These are phyloP conservation scores for Ustilago sp. DNA, from an alignment of 1,284 basidiomycete genomes.

Conservation along the genomic window DNA sequence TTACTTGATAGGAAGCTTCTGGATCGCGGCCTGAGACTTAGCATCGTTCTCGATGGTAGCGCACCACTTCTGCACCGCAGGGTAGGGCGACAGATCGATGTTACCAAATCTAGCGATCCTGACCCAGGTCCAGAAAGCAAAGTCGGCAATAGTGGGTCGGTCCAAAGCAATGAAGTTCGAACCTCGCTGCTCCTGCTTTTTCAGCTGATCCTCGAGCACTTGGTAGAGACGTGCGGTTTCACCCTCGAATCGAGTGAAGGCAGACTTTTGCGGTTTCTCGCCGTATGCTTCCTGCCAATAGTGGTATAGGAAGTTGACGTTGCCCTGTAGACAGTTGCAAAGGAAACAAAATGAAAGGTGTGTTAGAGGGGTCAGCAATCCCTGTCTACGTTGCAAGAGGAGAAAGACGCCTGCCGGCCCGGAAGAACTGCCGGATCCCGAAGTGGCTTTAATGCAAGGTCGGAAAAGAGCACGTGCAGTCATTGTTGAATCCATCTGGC, in stretches of 20 bases:
- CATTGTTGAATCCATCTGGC: not conserved
- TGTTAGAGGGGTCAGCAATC: not conserved
- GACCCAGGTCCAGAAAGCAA: conserved; percentile 59
- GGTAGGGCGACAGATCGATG: conserved; percentile 57
- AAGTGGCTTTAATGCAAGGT: not conserved
- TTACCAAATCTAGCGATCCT: conserved; percentile 53
- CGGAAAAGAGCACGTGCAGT: not conserved
- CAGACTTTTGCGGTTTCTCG: conserved; percentile 50
- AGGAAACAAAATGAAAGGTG: not conserved
- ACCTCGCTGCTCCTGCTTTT: conserved; percentile 48
- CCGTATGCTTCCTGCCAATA: conserved; percentile 45
- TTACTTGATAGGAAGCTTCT: conserved; percentile 50
- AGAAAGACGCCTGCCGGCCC: not conserved
- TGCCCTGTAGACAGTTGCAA: conserved; percentile 21
- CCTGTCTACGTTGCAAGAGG: not conserved
- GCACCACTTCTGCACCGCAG: conserved; percentile 53
- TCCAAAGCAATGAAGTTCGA: conserved; percentile 58
- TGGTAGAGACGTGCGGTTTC: conserved; percentile 61
- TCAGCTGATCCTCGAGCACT: conserved; percentile 58
- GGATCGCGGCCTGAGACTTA: conserved; percentile 47
- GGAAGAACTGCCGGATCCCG: not conserved
- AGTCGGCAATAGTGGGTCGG: conserved; percentile 63
- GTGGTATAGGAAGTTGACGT: conserved; percentile 39
- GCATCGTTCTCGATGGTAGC: conserved; percentile 48
- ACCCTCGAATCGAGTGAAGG: conserved; percentile 56